A percentile compares a stretch with the other conserved stretches of the same genome.
Evolutionary conservation across 352 stramenopile species (phyloP).

Genomic region (Pythium guiyangense): DNA sequence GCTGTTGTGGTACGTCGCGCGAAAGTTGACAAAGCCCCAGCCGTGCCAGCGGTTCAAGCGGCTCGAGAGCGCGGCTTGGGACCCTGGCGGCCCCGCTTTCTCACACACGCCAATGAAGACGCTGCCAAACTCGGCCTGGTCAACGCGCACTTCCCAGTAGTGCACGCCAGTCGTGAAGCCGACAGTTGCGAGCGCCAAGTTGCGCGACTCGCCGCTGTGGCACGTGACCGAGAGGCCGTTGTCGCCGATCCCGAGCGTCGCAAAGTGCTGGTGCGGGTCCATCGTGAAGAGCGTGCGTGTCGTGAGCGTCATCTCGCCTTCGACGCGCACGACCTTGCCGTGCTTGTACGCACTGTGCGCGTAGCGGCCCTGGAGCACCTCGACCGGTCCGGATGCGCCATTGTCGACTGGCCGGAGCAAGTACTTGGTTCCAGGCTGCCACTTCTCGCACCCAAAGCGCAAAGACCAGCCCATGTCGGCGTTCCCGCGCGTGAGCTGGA

Average conservation of each 20-base stretch:
- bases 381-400: slow-evolving; percentile 11
- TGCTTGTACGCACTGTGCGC: slow-evolving; percentile 45
- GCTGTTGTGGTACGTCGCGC: slow-evolving; percentile 92
- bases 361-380: slow-evolving; percentile 54
- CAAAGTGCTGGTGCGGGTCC: slow-evolving; percentile 74
- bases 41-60: slow-evolving; percentile 88
- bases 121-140: slow-evolving; percentile 96
- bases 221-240: slow-evolving; percentile 78
- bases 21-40: slow-evolving; percentile 98
- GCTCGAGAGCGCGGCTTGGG: slow-evolving; percentile 69
- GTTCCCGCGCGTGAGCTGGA: slow-evolving; percentile 76
- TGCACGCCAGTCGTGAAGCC: slow-evolving; percentile 91
- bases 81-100: slow-evolving; percentile 74
- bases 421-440: slow-evolving; percentile 87
- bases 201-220: slow-evolving; percentile 80
- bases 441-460: slow-evolving; percentile 84
- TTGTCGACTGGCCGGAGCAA: slow-evolving; percentile 25
- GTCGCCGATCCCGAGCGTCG: slow-evolving; percentile 71
- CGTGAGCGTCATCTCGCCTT: slow-evolving; percentile 55
- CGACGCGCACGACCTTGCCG: slow-evolving; percentile 60
- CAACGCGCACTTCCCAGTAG: slow-evolving; percentile 97
- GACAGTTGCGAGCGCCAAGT: slow-evolving; percentile 78
- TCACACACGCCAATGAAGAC: slow-evolving; percentile 97
- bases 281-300: slow-evolving; percentile 84
- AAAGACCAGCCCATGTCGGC: slow-evolving; percentile 85